Evolutionary conservation across 2,329 filamentous ascomycete species (phyloP), one percentile per base, ranked within the genome.

Genomic region (Paecilomyces sp.): DNA sequence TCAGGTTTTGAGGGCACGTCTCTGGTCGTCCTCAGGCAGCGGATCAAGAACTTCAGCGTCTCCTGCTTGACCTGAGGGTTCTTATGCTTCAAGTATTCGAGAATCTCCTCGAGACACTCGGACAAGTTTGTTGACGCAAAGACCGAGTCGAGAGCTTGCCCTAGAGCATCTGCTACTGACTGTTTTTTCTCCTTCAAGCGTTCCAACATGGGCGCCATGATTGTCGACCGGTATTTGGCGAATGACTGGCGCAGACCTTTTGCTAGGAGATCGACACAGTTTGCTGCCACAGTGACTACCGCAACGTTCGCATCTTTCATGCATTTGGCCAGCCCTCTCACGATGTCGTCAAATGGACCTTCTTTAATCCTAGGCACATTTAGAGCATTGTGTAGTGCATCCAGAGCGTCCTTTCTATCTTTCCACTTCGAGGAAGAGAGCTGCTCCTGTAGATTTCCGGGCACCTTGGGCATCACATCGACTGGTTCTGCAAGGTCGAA

Each of bases 241-340:
- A 96, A 99, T 25, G 82, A 78, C 67, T 85, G 87, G 53, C 91
- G 87, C 62, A 99, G 73, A 55, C 94, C 94, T 68, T 91, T 94
- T 54, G 92, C 93, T 28, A 99, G 79, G 30, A 89, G 83, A 69
- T 97, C 92, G 34, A 97, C 89, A 75, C 93, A 96, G 68, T 95
- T 92, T 2, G 93, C 94, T 5, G 95, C 93, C 64, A 94, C 88
- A 1, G 89, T 94, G 22, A 97, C 94, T 55, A 97, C 94, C 4
- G 91, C 89, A 66, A 99, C 89, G 71, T 99, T 99, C 67, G 95
- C 94, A 67, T 99, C 95, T 76, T 99, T 99, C 94, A 99, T 99
- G 67, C 86, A 91, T 76, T 97, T 99, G 53, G 94, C 93, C 58
- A 97, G 82, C 3, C 86, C 88, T 62, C 90, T 85, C 59, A 90